phyloP scores from a whole-genome alignment of 1,139 yeast species.

The Geotrichum klebahnii region DNA sequence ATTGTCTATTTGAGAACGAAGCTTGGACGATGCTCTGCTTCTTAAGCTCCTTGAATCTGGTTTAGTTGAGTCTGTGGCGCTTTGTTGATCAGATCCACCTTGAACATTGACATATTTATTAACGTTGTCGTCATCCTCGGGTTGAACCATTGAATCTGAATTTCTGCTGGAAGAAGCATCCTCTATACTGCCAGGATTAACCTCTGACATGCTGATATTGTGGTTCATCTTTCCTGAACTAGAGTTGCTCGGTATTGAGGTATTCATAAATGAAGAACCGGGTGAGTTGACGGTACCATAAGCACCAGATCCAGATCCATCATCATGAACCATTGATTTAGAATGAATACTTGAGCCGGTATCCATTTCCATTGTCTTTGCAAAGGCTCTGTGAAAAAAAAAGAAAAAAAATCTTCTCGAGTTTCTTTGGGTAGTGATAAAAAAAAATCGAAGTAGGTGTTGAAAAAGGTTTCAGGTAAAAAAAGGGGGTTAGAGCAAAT shows the following conservation, averaged over 20 bases:
- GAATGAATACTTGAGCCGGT: conserved; percentile 5
- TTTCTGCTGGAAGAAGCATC: neutral
- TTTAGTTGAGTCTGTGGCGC: neutral
- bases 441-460: conserved; percentile 1
- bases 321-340: conserved; percentile 7
- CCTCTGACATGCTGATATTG: neutral
- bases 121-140: conserved; percentile 1
- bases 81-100: conserved; percentile 8
- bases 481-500: conserved; percentile 3
- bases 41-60: neutral
- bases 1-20: neutral
- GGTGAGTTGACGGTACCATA: conserved; percentile 1
- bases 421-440: conserved; percentile 2
- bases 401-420: neutral
- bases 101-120: conserved; percentile 4
- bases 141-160: conserved; percentile 2
- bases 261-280: neutral
- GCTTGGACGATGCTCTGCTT: neutral
- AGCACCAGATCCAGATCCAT: neutral
- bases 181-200: neutral
- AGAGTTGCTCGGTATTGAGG: conserved; percentile 2
- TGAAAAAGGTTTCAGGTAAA: conserved; percentile 8
- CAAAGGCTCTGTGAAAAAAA: neutral
- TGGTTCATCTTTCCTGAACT: conserved; percentile 2
- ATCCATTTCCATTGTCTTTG: conserved; percentile 8